Percentiles rank a stretch among this genome's conserved stretches.
Evolutionary conservation across 1,284 basidiomycete genomes (phyloP).

Genomic region (Marasmius oreades): DNA sequence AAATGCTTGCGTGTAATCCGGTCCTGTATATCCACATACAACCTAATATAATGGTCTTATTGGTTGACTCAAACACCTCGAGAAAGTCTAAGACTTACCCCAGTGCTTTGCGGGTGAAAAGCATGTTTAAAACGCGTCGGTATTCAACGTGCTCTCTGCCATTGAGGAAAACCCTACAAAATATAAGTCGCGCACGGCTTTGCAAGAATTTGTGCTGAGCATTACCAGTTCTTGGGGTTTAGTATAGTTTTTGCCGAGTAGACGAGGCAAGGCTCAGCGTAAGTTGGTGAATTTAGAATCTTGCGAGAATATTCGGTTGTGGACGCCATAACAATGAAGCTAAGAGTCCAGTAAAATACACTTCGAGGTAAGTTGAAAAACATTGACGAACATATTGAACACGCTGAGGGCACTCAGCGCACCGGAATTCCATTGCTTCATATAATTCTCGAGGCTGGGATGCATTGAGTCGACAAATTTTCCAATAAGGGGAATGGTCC

Average conservation of each 20-base stretch:
- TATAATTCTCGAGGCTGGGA: slow-evolving; percentile 87
- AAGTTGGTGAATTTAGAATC: slow-evolving; percentile 87
- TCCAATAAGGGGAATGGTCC: slow-evolving; percentile 94
- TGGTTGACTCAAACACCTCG: background rate
- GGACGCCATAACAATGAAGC: slow-evolving; percentile 96
- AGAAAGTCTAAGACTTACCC: slow-evolving; percentile 46
- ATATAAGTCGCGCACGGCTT: slow-evolving; percentile 6
- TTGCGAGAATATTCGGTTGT: slow-evolving; percentile 89
- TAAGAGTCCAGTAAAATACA: slow-evolving; percentile 27
- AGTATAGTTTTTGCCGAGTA: slow-evolving; percentile 91
- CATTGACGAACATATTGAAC: slow-evolving; percentile 85
- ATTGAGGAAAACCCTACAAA: slow-evolving; percentile 87
- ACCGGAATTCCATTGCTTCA: slow-evolving; percentile 85
- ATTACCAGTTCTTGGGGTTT: slow-evolving; percentile 86
- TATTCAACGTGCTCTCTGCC: slow-evolving; percentile 95
- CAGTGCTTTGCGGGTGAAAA: slow-evolving; percentile 94
- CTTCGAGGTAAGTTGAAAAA: slow-evolving; percentile 4
- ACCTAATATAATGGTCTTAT: slow-evolving; percentile 41
- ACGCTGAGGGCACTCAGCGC: slow-evolving; percentile 85
- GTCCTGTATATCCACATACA: slow-evolving; percentile 90
- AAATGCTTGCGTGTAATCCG: slow-evolving; percentile 79
- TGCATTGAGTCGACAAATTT: slow-evolving; percentile 89
- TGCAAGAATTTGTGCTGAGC: background rate
- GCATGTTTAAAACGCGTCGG: slow-evolving; percentile 84
- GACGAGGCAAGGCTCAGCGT: slow-evolving; percentile 92